Evolutionary conservation across 2,329 filamentous ascomycete species (phyloP).

Genomic region (Rachicladosporium sp.): DNA sequence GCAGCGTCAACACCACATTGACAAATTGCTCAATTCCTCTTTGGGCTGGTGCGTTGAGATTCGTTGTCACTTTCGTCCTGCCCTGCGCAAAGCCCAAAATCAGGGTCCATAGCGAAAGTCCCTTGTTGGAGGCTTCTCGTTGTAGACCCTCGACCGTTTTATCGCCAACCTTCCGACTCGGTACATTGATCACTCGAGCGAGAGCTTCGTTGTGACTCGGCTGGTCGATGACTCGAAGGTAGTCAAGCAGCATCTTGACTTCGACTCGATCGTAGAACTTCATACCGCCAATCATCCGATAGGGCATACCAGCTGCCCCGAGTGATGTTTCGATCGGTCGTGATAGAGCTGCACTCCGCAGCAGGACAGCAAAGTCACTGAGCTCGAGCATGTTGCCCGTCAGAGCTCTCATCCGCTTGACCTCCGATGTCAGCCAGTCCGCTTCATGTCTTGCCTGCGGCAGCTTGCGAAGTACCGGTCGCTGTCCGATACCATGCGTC

Average conservation of each 20-base stretch:
- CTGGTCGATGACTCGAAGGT: constrained; percentile 72
- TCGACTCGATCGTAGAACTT: constrained; percentile 89
- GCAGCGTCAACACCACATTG: constrained; percentile 45
- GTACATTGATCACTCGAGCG: constrained; percentile 71
- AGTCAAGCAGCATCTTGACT: constrained; percentile 77
- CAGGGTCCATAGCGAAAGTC: constrained; percentile 64
- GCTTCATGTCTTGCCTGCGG: constrained; percentile 61
- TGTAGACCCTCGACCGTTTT: constrained; percentile 61
- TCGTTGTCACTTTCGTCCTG: constrained; percentile 37
- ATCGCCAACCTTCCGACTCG: constrained; percentile 69
- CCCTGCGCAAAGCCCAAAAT: constrained; percentile 48
- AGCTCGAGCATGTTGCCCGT: constrained; percentile 61
- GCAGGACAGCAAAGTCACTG: constrained; percentile 71
- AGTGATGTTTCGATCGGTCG: constrained; percentile 75
- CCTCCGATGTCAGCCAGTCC: constrained; percentile 77
- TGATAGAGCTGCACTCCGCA: constrained; percentile 75
- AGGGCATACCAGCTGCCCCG: constrained; percentile 69
- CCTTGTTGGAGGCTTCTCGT: constrained; percentile 60
- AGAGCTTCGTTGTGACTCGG: constrained; percentile 80
- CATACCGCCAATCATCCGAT: constrained; percentile 82
- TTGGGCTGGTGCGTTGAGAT: constrained; percentile 42
- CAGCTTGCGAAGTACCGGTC: constrained; percentile 68
- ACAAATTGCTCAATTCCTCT: constrained; percentile 48
- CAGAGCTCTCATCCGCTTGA: constrained; percentile 56
- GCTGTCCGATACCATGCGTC: constrained; percentile 66